Conservation (phyloP, 139 green algal genomes). For the Edaphochlamys debaryana region DNA sequence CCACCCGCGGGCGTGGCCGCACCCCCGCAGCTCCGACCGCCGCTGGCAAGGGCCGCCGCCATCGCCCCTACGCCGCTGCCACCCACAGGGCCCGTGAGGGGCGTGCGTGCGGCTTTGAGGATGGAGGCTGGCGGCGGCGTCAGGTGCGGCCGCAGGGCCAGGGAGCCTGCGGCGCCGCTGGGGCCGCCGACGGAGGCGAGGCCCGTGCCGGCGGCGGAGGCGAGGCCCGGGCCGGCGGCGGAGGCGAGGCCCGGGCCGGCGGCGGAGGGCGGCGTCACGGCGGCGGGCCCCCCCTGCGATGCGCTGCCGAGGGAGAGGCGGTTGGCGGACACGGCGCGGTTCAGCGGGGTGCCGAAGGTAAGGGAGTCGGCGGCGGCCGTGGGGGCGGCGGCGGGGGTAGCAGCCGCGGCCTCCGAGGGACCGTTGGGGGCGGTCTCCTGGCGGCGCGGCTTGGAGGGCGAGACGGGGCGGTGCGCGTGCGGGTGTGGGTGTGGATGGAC, state of each 20-base stretch:
- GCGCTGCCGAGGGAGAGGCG: neutral
- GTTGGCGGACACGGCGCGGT: neutral
- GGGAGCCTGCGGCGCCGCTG: neutral
- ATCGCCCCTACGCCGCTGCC: neutral
- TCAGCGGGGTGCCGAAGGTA: slow-evolving; percentile 2
- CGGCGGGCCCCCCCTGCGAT: neutral
- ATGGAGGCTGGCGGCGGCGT: slow-evolving; percentile 27
- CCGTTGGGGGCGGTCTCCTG: neutral
- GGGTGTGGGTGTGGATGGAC: neutral
- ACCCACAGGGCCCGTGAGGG: neutral
- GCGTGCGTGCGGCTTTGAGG: slow-evolving; percentile 21
- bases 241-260: too few species aligned
- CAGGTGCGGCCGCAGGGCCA: neutral
- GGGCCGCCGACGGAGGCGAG: neutral
- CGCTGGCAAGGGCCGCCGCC: neutral
- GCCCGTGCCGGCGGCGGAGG: too few species aligned
- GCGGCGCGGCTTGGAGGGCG: too few species aligned
- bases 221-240: too few species aligned
- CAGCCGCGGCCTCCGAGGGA: neutral
- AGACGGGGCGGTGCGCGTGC: neutral
- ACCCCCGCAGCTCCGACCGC: too few species aligned
- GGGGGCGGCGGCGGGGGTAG: neutral
- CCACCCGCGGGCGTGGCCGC: neutral
- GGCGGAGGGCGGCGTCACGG: neutral
- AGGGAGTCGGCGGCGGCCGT: neutral